Conservation (phyloP, 257 asterid genomes). For the Agastache rugosa region DNA sequence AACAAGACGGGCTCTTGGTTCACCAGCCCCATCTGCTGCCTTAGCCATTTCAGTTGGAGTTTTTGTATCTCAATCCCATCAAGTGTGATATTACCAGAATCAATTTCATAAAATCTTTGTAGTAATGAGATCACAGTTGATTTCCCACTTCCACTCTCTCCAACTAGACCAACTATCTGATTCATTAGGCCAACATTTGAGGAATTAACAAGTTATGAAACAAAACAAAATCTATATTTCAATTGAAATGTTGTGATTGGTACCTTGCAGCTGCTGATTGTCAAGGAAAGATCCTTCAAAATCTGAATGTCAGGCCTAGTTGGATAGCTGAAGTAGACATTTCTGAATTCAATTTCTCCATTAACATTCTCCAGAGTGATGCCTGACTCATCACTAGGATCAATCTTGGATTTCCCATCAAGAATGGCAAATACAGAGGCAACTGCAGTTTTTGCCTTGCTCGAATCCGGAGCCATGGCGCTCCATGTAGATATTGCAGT, state of each 20-base stretch:
- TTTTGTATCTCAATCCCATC: slow-evolving; percentile 70
- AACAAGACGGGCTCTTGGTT: slow-evolving; percentile 79
- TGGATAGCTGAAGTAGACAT: slow-evolving; percentile 66
- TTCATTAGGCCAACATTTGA: slow-evolving; percentile 14
- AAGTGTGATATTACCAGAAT: slow-evolving; percentile 59
- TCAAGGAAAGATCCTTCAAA: slow-evolving; percentile 55
- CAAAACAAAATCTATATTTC: not conserved
- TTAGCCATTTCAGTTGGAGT: slow-evolving; percentile 68
- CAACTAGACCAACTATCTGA: slow-evolving; percentile 74
- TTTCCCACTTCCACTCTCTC: slow-evolving; percentile 85
- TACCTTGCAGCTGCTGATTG: slow-evolving; percentile 62
- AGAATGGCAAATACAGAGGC: slow-evolving; percentile 65
- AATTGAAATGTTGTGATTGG: too few relatives aligned
- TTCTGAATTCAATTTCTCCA: slow-evolving; percentile 62
- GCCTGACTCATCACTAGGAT: slow-evolving; percentile 69
- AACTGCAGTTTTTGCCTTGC: slow-evolving; percentile 67
- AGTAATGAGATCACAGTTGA: slow-evolving; percentile 68
- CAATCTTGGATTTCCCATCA: slow-evolving; percentile 60
- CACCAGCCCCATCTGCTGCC: slow-evolving; percentile 83
- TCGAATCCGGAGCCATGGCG: slow-evolving; percentile 56
- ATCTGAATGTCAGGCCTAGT: slow-evolving; percentile 64
- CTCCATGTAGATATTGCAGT: slow-evolving; percentile 55
- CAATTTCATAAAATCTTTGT: slow-evolving; percentile 71
- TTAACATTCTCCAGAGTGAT: slow-evolving; percentile 49
- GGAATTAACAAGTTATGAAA: not conserved